These are phyloP conservation scores for Teunomyces kruisii DNA, from an alignment of 805 yeast genomes.

Conservation along the genomic window DNA sequence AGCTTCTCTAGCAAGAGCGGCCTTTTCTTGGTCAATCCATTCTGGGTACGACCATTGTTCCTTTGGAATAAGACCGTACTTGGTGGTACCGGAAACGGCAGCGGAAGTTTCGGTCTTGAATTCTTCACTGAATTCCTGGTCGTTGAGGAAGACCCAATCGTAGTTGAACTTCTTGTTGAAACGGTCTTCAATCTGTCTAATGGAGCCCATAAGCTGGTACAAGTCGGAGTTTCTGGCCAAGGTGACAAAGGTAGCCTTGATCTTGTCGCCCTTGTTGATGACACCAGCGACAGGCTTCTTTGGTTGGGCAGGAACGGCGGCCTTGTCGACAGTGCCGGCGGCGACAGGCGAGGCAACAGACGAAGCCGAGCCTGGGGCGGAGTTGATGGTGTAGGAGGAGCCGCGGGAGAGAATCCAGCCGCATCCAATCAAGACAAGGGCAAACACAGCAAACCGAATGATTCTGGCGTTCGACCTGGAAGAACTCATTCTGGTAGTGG, in stretches of 20 bases:
- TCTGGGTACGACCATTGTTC: conserved; percentile 88
- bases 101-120: conserved; percentile 68
- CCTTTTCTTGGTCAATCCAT: conserved; percentile 76
- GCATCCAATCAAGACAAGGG: conserved; percentile 44
- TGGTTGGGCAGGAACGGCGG: conserved; percentile 10
- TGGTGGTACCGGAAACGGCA: conserved; percentile 71
- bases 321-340: neutral
- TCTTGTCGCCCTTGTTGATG: conserved; percentile 28
- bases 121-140: conserved; percentile 78
- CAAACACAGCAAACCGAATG: conserved; percentile 48
- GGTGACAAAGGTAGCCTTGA: conserved; percentile 78
- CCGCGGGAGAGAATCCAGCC: conserved; percentile 50
- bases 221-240: conserved; percentile 78
- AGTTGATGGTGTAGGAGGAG: conserved; percentile 37
- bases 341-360: neutral
- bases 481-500: conserved; percentile 33
- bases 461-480: conserved; percentile 47
- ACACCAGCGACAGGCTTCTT: conserved; percentile 7
- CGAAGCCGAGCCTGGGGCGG: conserved; percentile 1
- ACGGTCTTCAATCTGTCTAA: conserved; percentile 81
- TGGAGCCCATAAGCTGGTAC: conserved; percentile 58
- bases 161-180: conserved; percentile 79
- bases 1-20: conserved; percentile 57
- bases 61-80: conserved; percentile 77
- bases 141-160: conserved; percentile 95